Base-by-base conservation (phyloP, 176 grass and related monocot species). In the Chloris gayana region DNA sequence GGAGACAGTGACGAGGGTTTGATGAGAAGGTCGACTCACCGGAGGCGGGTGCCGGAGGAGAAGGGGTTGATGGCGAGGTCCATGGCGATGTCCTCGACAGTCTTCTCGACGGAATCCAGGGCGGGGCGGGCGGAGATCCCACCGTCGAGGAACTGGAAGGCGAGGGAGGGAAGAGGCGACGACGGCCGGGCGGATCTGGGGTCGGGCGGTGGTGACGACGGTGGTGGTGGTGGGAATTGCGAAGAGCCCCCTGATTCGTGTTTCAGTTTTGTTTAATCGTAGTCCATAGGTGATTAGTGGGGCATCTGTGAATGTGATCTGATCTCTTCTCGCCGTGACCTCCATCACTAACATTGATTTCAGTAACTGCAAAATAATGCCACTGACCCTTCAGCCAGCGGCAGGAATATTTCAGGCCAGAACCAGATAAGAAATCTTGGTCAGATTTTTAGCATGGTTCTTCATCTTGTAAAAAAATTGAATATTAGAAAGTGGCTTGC, bases 51-150 rank as follows among this genome's bases (percentile, higher is more conserved):
- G 64, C 92, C 95, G 57, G 95, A 93, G 27, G 95, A 98, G 92
- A 95, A 98, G 86, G 95, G 95, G 81, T 98, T 98, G 84, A 98
- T 93, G 71, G 95, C 68, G 73, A 89, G 85, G 87, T 91, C 88
- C 86, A 82, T 62, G 72, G 90, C 56, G 74, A 87, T 75, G 56
- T 82, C 83, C 83, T 82, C 80, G 60, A 87, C 70, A 82, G 85
- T 86, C 83, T 77, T 78, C 77, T 87, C 64, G 56, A 75, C 74
- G 65, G 88, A 45, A 76, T 85, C 77, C 70, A 62, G 73, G 26
- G 51, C 32, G 54, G 38, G 54, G 67, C 26, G 30, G 62, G 59
- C 37, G 21, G 71, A 61, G 71, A 65, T 80, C 85, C 84, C 70
- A 42, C 29, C 85, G 81, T 41, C 70, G 70, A 32, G 41, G 24